Base-by-base conservation (phyloP, 176 grass and related monocot species). In the Saccharum spontaneum region DNA sequence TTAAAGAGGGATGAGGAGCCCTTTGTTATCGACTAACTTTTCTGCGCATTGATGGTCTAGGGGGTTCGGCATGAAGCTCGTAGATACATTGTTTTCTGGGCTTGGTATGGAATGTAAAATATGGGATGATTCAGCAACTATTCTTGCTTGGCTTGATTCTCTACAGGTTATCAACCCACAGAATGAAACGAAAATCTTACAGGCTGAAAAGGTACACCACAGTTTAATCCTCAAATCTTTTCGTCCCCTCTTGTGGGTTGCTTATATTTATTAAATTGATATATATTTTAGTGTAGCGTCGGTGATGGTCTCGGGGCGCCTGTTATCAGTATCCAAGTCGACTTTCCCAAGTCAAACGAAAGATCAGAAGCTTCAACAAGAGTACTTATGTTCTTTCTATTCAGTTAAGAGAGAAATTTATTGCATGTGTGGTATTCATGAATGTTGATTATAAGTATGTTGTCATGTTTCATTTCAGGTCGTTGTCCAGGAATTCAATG, bases 31-130 rank as follows among this genome's bases (percentile, higher is more conserved):
- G 5, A 62, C 54, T 86, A 66, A 84, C 83, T 65, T 85, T 73
- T n/a, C 61, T 69, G 18, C 13, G 23, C 63, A 69, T 17, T 85
- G 76, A 83, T 91, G 33, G 37, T 89, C 63, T 73, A 98, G 91
- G 66, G 76, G 38, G 75, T 70, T 65, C 34, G 77, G 33, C 67
- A 78, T 73, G 71, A 94, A 88, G 55, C 80, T 95, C 92, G 90
- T 89, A 22, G 61, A 95, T 88, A 78, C 76, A 67, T 62, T 79
- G 70, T 90, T 93, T 69, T 37, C 67, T 83, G 91, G 89, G 38
- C 82, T 94, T 82, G 70, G 86, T 76, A 71, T 87, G 78, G 93
- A 98, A 84, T 95, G 79, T 77, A 87, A 95, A 95, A 73, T 94
- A 67, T 94, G 89, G 89, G 91, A 98, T 79, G 89, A 94, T 83